Evolutionary conservation across 1,284 basidiomycete species (phyloP).

Genomic region (Trichosporon faecale): DNA sequence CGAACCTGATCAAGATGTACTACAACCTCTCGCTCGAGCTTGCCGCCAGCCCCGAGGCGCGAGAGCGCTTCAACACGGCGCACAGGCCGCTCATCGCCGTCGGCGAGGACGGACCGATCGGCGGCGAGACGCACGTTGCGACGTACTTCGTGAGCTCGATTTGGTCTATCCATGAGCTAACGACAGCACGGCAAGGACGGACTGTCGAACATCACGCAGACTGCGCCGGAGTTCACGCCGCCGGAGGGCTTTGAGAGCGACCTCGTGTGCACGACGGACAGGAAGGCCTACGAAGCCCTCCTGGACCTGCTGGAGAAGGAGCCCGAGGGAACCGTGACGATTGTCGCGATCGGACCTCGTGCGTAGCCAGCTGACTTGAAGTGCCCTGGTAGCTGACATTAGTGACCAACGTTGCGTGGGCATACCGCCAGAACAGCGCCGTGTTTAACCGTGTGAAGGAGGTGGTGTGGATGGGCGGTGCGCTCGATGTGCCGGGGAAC

Average conservation of each 20-base stretch:
- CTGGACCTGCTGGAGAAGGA: slow-evolving; percentile 64
- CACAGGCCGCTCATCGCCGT: slow-evolving; percentile 63
- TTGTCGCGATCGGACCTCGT: slow-evolving; percentile 79
- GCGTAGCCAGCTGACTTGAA: slow-evolving; percentile 26
- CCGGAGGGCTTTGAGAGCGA: slow-evolving; percentile 3
- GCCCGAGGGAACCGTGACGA: slow-evolving; percentile 67
- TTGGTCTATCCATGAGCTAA: background rate
- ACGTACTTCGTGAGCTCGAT: slow-evolving; percentile 66
- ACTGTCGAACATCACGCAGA: slow-evolving; percentile 66
- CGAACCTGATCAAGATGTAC: slow-evolving; percentile 76
- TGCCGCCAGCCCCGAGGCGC: slow-evolving; percentile 59
- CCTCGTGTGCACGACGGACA: background rate
- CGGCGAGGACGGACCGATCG: slow-evolving; percentile 70
- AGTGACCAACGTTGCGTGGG: slow-evolving; percentile 76
- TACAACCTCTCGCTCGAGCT: slow-evolving; percentile 68
- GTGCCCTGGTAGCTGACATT: slow-evolving; percentile 1
- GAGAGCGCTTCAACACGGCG: slow-evolving; percentile 61
- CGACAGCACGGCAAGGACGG: slow-evolving; percentile 66
- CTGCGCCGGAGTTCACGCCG: slow-evolving; percentile 69
- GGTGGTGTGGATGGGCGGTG: slow-evolving; percentile 93
- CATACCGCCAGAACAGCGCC: slow-evolving; percentile 61
- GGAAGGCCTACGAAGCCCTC: slow-evolving; percentile 61
- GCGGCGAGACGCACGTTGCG: slow-evolving; percentile 73
- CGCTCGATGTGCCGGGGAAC: slow-evolving; percentile 88
- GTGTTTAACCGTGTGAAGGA: slow-evolving; percentile 61